Evolutionary conservation across 331 rosid genomes (phyloP).

Genomic region (Phaseolus coccineus): DNA sequence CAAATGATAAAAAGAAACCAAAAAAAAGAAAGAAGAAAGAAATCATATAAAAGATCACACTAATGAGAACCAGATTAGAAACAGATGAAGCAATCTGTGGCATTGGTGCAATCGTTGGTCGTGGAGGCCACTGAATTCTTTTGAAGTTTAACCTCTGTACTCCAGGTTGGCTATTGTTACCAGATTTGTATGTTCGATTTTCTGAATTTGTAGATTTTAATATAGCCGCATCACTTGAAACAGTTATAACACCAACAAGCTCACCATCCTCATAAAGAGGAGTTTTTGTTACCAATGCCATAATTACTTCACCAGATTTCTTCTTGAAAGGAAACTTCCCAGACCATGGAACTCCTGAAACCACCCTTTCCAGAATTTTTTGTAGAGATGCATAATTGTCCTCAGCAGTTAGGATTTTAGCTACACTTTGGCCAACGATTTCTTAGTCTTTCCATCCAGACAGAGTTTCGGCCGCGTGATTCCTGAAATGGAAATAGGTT

Average conservation of each 20-base stretch:
- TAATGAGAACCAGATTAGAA: conserved; percentile 71
- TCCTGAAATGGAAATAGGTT: conserved; percentile 57
- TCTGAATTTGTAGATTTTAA: conserved; percentile 45
- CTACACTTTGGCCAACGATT: conserved; percentile 58
- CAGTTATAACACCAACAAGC: conserved; percentile 61
- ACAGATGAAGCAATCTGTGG: conserved; percentile 72
- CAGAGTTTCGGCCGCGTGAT: conserved; percentile 67
- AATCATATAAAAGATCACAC: conserved; percentile 20
- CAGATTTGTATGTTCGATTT: conserved; percentile 41
- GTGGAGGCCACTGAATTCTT: conserved; percentile 61
- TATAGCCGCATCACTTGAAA: conserved; percentile 67
- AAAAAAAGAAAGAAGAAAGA: not conserved
- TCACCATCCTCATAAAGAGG: conserved; percentile 68
- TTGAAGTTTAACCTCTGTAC: conserved; percentile 51
- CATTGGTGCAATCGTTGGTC: conserved; percentile 55
- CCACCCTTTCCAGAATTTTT: conserved; percentile 58
- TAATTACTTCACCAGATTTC: conserved; percentile 68
- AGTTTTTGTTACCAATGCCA: conserved; percentile 67
- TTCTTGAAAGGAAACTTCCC: conserved; percentile 84
- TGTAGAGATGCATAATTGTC: conserved; percentile 53
- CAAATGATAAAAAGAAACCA: conserved; percentile 25
- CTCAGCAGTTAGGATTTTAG: conserved; percentile 53
- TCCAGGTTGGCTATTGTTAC: conserved; percentile 45
- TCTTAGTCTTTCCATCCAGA: conserved; percentile 81
- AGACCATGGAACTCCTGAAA: conserved; percentile 65